These are phyloP conservation scores for Gossypium stocksii DNA, from an alignment of 345 rosid species.

Conservation along the genomic window DNA sequence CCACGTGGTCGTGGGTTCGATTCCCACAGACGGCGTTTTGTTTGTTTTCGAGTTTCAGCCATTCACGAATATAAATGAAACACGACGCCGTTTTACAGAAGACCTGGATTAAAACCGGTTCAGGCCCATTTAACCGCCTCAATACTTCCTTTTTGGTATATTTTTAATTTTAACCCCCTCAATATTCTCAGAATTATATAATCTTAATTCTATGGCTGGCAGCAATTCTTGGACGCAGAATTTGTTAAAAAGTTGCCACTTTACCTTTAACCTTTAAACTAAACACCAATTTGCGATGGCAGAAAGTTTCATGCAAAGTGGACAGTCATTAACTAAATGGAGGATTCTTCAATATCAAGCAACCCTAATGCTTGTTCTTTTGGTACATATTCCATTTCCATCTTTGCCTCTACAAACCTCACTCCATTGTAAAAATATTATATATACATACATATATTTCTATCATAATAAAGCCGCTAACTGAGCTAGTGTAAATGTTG, in stretches of 20 bases:
- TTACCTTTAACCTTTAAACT: not conserved
- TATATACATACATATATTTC: too few species aligned
- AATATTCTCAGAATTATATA: not conserved
- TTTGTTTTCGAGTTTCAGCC: not conserved
- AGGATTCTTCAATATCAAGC: not conserved
- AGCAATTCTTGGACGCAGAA: not conserved
- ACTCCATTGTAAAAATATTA: too few species aligned
- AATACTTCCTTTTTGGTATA: not conserved
- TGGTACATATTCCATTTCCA: constrained; percentile 8
- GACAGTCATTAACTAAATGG: not conserved
- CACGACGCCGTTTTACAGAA: too few species aligned
- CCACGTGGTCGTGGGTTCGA: constrained; percentile 73
- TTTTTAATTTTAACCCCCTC: not conserved
- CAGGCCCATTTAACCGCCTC: not conserved
- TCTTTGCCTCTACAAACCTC: too few species aligned
- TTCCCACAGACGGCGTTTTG: constrained; percentile 28
- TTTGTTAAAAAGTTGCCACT: not conserved
- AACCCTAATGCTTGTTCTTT: not conserved
- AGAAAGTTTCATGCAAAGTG: not conserved
- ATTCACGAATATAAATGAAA: not conserved
- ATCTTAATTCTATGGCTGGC: not conserved
- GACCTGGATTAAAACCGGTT: not conserved
- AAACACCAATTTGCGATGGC: not conserved
- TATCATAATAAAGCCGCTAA: too few species aligned
- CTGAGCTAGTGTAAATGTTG: too few species aligned